phyloP scores from a whole-genome alignment of 202 grass and related monocot species.

The Schoenoplectus tabernaemontani region DNA sequence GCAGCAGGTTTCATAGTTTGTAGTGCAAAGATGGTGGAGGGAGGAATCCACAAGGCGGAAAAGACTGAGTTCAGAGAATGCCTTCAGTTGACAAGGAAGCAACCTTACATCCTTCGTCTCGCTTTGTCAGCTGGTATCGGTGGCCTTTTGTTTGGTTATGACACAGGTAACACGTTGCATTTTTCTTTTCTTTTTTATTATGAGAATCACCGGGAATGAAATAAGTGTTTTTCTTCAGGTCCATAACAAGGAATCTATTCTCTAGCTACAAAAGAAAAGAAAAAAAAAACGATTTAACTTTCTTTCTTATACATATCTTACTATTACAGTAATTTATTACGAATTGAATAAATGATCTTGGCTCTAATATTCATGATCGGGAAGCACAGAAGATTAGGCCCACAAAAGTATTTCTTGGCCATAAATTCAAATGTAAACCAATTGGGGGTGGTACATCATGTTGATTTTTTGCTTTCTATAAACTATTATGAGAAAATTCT shows the following conservation, averaged over 20 bases:
- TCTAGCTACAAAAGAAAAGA: not conserved
- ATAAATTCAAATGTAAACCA: not conserved
- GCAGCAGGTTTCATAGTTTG: not conserved
- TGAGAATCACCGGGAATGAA: not conserved
- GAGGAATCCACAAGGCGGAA: slow-evolving; percentile 33
- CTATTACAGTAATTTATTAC: not conserved
- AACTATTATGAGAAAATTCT: not conserved
- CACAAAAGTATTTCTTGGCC: not conserved
- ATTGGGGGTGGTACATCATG: no score
- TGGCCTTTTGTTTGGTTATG: slow-evolving; percentile 83
- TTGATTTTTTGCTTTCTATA: not conserved
- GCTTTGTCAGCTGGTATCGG: slow-evolving; percentile 12
- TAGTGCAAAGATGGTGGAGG: slow-evolving; percentile 22
- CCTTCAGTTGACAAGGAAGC: slow-evolving; percentile 33
- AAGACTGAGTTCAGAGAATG: slow-evolving; percentile 35
- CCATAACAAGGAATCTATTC: no score
- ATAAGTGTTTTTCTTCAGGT: no score
- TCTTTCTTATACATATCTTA: not conserved
- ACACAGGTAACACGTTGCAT: slow-evolving; percentile 18
- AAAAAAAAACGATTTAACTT: not conserved
- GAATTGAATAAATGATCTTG: not conserved
- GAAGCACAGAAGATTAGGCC: not conserved
- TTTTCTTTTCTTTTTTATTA: not conserved
- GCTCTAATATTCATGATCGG: not conserved
- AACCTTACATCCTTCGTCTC: slow-evolving; percentile 25